Evolutionary conservation across 257 asterid genomes (phyloP).

Genomic region (Solanum dulcamara): DNA sequence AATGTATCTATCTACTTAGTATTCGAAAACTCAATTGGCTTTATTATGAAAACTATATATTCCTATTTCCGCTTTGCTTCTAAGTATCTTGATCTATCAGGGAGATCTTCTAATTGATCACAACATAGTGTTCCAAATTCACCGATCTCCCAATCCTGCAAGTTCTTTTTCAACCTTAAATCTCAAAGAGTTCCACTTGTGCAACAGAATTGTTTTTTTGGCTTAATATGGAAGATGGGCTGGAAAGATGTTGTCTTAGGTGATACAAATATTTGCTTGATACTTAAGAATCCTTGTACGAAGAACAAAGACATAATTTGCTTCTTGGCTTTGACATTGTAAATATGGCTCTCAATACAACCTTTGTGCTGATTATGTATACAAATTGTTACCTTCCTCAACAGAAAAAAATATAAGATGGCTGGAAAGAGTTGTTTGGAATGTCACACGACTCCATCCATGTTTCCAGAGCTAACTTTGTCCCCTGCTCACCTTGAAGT

Average conservation of each 20-base stretch:
- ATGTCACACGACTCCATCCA: background rate
- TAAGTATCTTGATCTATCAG: background rate
- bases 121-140: background rate
- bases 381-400: background rate
- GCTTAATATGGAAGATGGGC: background rate
- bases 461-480: background rate
- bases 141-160: background rate
- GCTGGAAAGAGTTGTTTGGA: background rate
- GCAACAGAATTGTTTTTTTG: background rate
- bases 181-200: background rate
- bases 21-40: background rate
- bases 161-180: background rate
- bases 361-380: background rate
- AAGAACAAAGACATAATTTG: background rate
- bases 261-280: background rate
- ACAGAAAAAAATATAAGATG: background rate
- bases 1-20: background rate
- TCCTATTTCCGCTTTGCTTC: background rate
- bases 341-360: background rate
- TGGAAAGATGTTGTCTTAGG: background rate
- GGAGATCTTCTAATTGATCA: background rate
- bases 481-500: background rate
- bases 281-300: background rate
- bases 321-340: background rate
- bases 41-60: background rate